Evolutionary conservation across 1,284 basidiomycete species (phyloP).

Genomic region (Ganoderma meredithae): DNA sequence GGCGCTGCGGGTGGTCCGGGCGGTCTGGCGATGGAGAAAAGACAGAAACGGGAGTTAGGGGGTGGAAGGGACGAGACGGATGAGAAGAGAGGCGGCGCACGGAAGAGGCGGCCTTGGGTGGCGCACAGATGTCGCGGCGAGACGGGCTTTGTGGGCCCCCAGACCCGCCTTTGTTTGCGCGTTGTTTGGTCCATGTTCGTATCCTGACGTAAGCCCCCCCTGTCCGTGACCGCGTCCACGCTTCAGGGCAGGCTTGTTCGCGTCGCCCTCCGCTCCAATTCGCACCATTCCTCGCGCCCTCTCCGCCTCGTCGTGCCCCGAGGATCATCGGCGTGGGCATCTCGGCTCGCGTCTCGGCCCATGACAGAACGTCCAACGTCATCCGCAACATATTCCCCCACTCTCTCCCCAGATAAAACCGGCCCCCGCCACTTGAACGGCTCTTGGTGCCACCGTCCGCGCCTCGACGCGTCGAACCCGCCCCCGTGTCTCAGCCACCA

Average conservation of each 20-base stretch:
- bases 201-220: conserved; percentile 34
- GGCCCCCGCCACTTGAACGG: not conserved
- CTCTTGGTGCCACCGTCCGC: not conserved
- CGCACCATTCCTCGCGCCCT: not conserved
- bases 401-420: not conserved
- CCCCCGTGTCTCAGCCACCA: not conserved
- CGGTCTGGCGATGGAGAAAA: not conserved
- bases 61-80: not conserved
- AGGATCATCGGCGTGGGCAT: not conserved
- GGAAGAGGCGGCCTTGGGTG: conserved; percentile 10
- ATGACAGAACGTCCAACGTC: not conserved
- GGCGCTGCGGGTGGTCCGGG: conserved; percentile 20
- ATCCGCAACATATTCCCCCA: not conserved
- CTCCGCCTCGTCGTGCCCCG: not conserved
- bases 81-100: conserved; percentile 32
- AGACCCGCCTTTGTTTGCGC: conserved; percentile 40
- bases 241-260: conserved; percentile 29
- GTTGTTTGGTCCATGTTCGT: conserved; percentile 45
- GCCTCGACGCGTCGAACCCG: not conserved
- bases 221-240: conserved; percentile 28
- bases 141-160: conserved; percentile 19
- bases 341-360: not conserved
- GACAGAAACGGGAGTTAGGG: conserved; percentile 6
- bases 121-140: conserved; percentile 28
- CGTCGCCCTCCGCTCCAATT: conserved; percentile 9